Base-by-base conservation (phyloP, 257 asterid genomes). In the Plantago major region DNA sequence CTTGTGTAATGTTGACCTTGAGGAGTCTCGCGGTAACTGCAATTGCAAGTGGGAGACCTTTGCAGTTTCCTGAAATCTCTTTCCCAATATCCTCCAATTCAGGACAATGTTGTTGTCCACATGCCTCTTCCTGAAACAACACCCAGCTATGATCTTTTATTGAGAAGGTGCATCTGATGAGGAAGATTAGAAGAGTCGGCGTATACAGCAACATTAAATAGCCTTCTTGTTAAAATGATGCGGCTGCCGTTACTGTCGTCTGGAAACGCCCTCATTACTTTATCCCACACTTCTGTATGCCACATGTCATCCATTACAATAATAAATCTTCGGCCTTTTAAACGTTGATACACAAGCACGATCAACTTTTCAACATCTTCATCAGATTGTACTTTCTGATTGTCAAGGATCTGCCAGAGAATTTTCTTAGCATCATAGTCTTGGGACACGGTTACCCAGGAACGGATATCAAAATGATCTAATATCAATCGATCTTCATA, bases 21-120 rank as follows among this genome's bases (percentile, higher is more conserved):
- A 60, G 59, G 3, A 71, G 45, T 3, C 76, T 63, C 14, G 46
- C 67, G 26, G 65, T 46, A 46, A 71, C 68, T 13, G 46, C 63
- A 60, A 71, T 54, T 37, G 76, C 71, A 9, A 71, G 47, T 17
- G 76, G 76, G 8, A 71, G 71, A 6, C 76, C 76, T 42, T 47
- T 12, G 37, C 76, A 71, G n/a, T 40, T 44, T 5, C 9, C 3
- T 42, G 64, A 64, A 5, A 63, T 71, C 7, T 42, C 14, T 19
- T 17, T 53, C 26, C 76, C 76, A 55, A 61, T 9, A 44, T 28
- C 17, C 44, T 17, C 54, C 5, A 65, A 3, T 33, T 22, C 37
- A 6, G 33, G 17, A 58, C 63, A 58, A 40, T 3, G 9, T 15
- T 11, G 33, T 42, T 58, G 47, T 17, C 63, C 63, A 42, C 14